Evolutionary conservation across 1,139 yeast genomes (phyloP), one percentile per base, ranked within the genome.

Genomic region (Schizosaccharomyces versatilis): DNA sequence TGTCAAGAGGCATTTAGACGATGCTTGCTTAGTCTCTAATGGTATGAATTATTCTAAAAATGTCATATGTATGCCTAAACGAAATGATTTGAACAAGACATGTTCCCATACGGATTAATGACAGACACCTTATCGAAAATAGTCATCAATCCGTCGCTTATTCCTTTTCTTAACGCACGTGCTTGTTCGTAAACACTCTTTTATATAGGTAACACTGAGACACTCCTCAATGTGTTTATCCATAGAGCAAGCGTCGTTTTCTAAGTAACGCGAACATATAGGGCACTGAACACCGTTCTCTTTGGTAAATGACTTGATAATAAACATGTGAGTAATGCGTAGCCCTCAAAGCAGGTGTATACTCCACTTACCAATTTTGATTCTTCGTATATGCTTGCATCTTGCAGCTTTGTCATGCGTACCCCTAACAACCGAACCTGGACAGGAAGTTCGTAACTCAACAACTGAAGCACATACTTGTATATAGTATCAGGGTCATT

Each of bases 371-470:
- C 53, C 15, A 36, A 8, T 10, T 17, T 24, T 10, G n/a, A 19
- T n/a, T 41, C 54, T 1, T 24, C 14, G 12, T 38, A 39, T 38
- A 36, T 38, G 15, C 40, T 8, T 19, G 40, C 41, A n/a, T 32
- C 44, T 12, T 14, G 10, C 44, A 53, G 56, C 53, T 54, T 54
- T 32, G 52, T 56, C 55, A 40, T 41, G 15, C 54, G 58, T 24
- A 62, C 47, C 3, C 64, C 64, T 52, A 62, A 58, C 49, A 62
- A 53, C 8, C 64, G 58, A 7, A 61, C 52, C 9, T 48, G 54
- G 12, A 62, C 14, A n/a, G 62, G 62, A 51, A 59, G 38, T 47
- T 59, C 63, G 40, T 58, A 56, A 38, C 60, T 60, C 52, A 62
- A 52, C 53, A 62, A 51, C 15, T 54, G 60, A 14, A 56, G 36